Conservation (phyloP, 2,329 filamentous ascomycete genomes). For the Plenodomus lindquistii region DNA sequence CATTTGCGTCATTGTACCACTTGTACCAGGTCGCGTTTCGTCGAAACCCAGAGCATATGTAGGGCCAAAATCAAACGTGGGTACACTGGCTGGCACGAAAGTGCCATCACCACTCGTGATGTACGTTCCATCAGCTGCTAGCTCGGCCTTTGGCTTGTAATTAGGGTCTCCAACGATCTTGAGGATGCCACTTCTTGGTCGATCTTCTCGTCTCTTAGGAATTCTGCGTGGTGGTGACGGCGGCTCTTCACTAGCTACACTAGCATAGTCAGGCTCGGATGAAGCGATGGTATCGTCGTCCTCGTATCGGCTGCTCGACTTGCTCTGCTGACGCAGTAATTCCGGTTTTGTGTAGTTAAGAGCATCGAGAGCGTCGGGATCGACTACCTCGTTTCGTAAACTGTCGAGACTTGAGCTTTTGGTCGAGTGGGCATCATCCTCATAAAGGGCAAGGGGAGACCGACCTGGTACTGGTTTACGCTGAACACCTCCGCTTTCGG, state of each 20-base stretch:
- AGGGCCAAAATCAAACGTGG: constrained; percentile 81
- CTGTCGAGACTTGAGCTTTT: constrained; percentile 49
- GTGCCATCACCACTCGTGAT: constrained; percentile 20
- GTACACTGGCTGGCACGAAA: constrained; percentile 59
- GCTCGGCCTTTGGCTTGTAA: constrained; percentile 45
- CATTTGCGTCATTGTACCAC: constrained; percentile 54
- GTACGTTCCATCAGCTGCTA: constrained; percentile 54
- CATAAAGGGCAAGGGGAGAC: constrained; percentile 44
- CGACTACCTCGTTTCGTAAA: constrained; percentile 50
- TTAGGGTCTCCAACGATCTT: constrained; percentile 70
- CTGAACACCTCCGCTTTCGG: constrained; percentile 33
- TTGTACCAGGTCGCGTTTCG: constrained; percentile 59
- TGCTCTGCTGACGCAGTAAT: constrained; percentile 39
- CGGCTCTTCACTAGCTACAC: constrained; percentile 54
- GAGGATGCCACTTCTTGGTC: constrained; percentile 76
- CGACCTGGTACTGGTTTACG: constrained; percentile 50
- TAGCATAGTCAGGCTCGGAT: constrained; percentile 77
- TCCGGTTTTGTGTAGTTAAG: constrained; percentile 35
- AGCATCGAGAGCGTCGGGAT: constrained; percentile 50
- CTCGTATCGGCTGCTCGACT: constrained; percentile 57
- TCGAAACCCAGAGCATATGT: constrained; percentile 70
- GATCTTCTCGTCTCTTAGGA: constrained; percentile 61
- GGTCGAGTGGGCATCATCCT: constrained; percentile 41
- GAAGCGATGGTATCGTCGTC: constrained; percentile 67
- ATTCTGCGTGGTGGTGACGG: constrained; percentile 41